phyloP scores from a whole-genome alignment of 2,329 filamentous ascomycete species.

The Xylariaceae sp. region DNA sequence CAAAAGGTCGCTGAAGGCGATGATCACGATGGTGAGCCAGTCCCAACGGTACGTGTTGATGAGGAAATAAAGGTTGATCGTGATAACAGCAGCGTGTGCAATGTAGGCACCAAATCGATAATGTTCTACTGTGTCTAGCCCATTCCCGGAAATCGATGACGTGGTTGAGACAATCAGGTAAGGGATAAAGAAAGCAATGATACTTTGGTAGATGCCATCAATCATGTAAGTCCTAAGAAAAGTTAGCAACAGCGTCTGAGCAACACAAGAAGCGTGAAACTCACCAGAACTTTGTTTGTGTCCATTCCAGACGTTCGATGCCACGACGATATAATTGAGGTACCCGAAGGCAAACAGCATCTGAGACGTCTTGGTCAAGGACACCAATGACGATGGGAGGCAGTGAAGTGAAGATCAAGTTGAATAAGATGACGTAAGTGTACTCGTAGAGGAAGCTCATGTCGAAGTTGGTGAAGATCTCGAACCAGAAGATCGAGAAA shows the following conservation, averaged over 20 bases:
- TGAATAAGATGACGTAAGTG: slow-evolving; percentile 95
- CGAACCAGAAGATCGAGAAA: slow-evolving; percentile 95
- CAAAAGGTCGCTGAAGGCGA: slow-evolving; percentile 75
- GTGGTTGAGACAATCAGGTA: slow-evolving; percentile 73
- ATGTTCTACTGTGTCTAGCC: slow-evolving; percentile 73
- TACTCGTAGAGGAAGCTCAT: slow-evolving; percentile 97
- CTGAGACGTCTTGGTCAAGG: slow-evolving; percentile 93
- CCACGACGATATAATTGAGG: slow-evolving; percentile 93
- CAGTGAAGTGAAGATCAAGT: slow-evolving; percentile 92
- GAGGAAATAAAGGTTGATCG: slow-evolving; percentile 91
- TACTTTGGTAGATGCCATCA: slow-evolving; percentile 91
- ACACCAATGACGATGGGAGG: slow-evolving; percentile 95
- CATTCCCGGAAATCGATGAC: slow-evolving; percentile 66
- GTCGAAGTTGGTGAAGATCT: slow-evolving; percentile 93
- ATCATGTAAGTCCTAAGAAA: slow-evolving; percentile 76
- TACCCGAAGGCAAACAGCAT: slow-evolving; percentile 88
- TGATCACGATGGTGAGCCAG: slow-evolving; percentile 86
- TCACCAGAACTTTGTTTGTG: slow-evolving; percentile 92
- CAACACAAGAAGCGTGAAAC: slow-evolving; percentile 28
- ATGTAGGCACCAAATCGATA: slow-evolving; percentile 84
- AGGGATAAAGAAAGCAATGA: slow-evolving; percentile 89
- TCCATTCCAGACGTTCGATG: slow-evolving; percentile 96
- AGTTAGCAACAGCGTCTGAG: slow-evolving; percentile 15
- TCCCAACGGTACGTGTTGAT: slow-evolving; percentile 98
- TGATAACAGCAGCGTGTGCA: slow-evolving; percentile 75